phyloP scores from a whole-genome alignment of 129 eudicot genomes.

The Calendula officinalis region DNA sequence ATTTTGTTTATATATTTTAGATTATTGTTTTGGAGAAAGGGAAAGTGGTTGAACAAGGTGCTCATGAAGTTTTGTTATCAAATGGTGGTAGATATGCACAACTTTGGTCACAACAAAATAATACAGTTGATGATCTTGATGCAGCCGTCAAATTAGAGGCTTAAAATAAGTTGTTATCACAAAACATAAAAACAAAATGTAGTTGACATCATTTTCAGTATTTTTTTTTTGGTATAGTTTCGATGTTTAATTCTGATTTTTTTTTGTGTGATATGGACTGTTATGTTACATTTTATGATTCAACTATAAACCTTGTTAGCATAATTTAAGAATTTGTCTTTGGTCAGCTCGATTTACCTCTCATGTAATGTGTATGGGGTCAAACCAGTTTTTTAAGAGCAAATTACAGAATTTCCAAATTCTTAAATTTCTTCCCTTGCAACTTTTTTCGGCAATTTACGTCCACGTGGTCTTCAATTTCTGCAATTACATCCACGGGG shows the following conservation, averaged over 20 bases:
- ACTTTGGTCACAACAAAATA: conserved; percentile 96
- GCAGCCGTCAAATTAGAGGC: conserved; percentile 51
- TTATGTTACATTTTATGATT: conserved; percentile 9
- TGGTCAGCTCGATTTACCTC: too few species aligned
- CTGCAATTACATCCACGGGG: too few species aligned
- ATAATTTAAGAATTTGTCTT: not conserved
- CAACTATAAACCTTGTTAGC: not conserved
- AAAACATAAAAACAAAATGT: not conserved
- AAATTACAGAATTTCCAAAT: too few species aligned
- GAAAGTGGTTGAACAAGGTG: conserved; percentile 91
- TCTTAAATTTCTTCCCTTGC: too few species aligned
- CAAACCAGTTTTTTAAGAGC: too few species aligned
- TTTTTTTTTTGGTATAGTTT: conserved; percentile 2
- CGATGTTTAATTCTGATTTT: not conserved
- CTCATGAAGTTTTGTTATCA: conserved; percentile 71
- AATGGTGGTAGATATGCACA: conserved; percentile 88
- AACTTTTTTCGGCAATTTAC: too few species aligned
- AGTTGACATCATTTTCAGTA: not conserved
- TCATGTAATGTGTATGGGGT: too few species aligned
- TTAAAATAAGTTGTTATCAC: conserved; percentile 1
- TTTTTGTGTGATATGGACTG: conserved; percentile 1
- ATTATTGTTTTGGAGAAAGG: conserved; percentile 94
- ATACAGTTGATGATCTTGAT: conserved; percentile 69
- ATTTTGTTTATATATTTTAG: conserved; percentile 38
- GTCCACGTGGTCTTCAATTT: too few species aligned